Evolutionary conservation across 2,329 filamentous ascomycete genomes (phyloP).

Genomic region (Neocatenulostroma microsporum): DNA sequence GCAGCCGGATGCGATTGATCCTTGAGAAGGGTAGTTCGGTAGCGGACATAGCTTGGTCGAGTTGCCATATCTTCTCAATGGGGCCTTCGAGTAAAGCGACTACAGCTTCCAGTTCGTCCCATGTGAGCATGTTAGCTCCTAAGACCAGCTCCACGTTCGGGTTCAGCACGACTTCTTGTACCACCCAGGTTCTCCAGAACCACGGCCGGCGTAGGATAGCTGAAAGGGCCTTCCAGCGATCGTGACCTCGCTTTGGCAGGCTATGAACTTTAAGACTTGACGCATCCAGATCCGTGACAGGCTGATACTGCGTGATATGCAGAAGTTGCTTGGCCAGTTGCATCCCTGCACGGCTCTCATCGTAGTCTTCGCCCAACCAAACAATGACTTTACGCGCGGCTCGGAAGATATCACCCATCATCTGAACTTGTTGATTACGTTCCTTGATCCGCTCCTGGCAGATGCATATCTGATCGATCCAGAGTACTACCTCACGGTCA

Average conservation of each 20-base stretch:
- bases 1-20: slow-evolving; percentile 23
- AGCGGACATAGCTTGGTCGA: slow-evolving; percentile 21
- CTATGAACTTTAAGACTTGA: slow-evolving; percentile 18
- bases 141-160: slow-evolving; percentile 23
- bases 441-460: slow-evolving; percentile 23
- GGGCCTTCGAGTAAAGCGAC: slow-evolving; percentile 22
- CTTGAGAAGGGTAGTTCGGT: slow-evolving; percentile 24
- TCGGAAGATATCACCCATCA: slow-evolving; percentile 28
- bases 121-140: slow-evolving; percentile 18
- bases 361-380: slow-evolving; percentile 25
- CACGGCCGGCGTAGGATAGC: slow-evolving; percentile 23
- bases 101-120: slow-evolving; percentile 23
- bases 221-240: slow-evolving; percentile 21
- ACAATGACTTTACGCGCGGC: slow-evolving; percentile 23
- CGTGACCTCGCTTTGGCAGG: slow-evolving; percentile 20
- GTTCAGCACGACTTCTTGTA: slow-evolving; percentile 27
- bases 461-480: slow-evolving; percentile 28
- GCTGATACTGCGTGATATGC: slow-evolving; percentile 13
- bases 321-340: slow-evolving; percentile 22
- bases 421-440: slow-evolving; percentile 24
- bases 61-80: slow-evolving; percentile 16
- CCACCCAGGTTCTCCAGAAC: slow-evolving; percentile 26
- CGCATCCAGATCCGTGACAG: slow-evolving; percentile 9
- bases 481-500: slow-evolving; percentile 15
- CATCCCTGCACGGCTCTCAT: slow-evolving; percentile 24